Base-by-base conservation (phyloP, 2,329 filamentous ascomycete genomes). In the Botrytis tulipae region DNA sequence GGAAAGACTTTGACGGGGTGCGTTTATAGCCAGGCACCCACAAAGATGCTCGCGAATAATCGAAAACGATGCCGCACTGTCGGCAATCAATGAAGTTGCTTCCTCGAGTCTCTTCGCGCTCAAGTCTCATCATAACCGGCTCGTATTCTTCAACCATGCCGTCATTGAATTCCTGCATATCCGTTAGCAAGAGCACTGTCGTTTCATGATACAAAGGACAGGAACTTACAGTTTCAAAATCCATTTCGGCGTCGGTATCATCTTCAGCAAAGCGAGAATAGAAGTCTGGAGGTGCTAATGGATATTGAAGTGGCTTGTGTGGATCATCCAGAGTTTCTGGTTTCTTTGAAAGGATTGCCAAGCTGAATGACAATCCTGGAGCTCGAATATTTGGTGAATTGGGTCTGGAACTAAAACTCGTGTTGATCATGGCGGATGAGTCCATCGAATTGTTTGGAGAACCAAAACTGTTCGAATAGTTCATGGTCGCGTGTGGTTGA, bases 1-100 rank as follows among this genome's bases (percentile, higher is more conserved):
- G 46, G 16, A 68, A 25, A 29, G 46, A 68, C 40, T 7, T 25
- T 40, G 22, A 35, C 7, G n/a, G 25, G 14, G 16, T 22, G 16
- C 35, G 65, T 20, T 29, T n/a, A 32, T 68, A 68, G 8, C 35
- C n/a, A 40, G 65, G 65, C 10, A 68, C 25, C 65, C 65, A 68
- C 14, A 68, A 54, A 22, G 46, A 22, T 20, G n/a, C 37, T 29
- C 35, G 25, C 5, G 65, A 68, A 35, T 68, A 68, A 14, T 68
- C 65, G 4, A 68, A 68, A 37, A 25, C n/a, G 6, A 29, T 22
- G 3, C 16, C 35, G 35, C 65, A 68, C 18, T 29, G n/a, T 12
- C 46, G 25, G 37, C 65, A 68, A 9, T 68, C 8, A 18, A 68
- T 20, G 25, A 68, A 68, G 12, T 25, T 68, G 32, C n/a, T 48